phyloP scores from a whole-genome alignment of 2,329 filamentous ascomycete genomes.

The Exophiala mesophila region DNA sequence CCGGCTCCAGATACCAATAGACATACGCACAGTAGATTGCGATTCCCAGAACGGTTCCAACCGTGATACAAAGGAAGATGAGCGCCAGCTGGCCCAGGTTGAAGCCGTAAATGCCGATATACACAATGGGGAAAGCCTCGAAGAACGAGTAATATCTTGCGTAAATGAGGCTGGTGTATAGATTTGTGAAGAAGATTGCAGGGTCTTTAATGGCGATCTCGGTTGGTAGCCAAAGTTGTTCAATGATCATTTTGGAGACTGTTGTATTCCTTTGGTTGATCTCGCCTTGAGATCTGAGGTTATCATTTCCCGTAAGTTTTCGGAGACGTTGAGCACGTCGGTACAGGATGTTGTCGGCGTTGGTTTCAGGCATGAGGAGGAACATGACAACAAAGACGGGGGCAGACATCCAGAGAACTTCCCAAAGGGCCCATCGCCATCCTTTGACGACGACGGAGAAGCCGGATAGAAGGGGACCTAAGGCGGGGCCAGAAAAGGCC shows the following conservation, averaged over 20 bases:
- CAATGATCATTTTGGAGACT: conserved; percentile 42
- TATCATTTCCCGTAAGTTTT: conserved; percentile 52
- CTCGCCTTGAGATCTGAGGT: conserved; percentile 59
- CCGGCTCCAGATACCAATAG: conserved; percentile 48
- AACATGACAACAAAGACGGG: conserved; percentile 59
- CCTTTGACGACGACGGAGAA: conserved; percentile 54
- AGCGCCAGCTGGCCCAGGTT: conserved; percentile 54
- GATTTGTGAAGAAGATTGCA: conserved; percentile 56
- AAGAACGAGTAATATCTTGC: conserved; percentile 51
- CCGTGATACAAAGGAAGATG: conserved; percentile 56
- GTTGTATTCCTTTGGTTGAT: conserved; percentile 57
- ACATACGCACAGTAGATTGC: conserved; percentile 49
- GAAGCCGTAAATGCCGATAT: conserved; percentile 56
- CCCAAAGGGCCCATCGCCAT: conserved; percentile 58
- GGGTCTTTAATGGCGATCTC: conserved; percentile 59
- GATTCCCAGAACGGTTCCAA: conserved; percentile 53
- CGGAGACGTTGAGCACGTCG: conserved; percentile 59
- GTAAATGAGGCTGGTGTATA: conserved; percentile 58
- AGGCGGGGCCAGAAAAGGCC: conserved; percentile 29
- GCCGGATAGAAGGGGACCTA: conserved; percentile 50
- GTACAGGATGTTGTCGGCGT: conserved; percentile 54
- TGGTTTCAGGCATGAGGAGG: conserved; percentile 61
- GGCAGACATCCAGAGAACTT: conserved; percentile 57
- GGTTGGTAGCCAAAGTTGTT: conserved; percentile 56
- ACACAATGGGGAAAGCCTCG: conserved; percentile 63